Conservation (phyloP, 1,284 basidiomycete species). For the Boletus semigastroideus region DNA sequence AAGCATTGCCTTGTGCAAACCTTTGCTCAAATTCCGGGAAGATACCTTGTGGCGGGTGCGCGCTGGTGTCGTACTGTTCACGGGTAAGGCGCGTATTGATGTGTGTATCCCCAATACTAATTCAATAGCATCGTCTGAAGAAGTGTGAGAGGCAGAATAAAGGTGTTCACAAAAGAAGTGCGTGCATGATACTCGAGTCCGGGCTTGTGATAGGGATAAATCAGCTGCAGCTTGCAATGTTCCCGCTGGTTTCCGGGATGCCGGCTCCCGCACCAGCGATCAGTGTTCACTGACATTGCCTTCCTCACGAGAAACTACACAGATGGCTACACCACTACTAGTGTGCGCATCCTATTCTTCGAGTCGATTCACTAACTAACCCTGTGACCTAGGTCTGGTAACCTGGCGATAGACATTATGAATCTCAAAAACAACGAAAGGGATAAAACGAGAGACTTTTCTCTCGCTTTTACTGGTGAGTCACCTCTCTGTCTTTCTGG, state of each 20-base stretch:
- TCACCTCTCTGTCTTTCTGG: background rate
- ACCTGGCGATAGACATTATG: constrained; percentile 36
- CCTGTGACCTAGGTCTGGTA: constrained; percentile 5
- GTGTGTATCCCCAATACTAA: background rate
- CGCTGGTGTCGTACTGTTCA: constrained; percentile 41
- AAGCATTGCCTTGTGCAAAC: constrained; percentile 24
- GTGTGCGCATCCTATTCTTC: constrained; percentile 16
- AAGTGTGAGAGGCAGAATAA: constrained; percentile 23
- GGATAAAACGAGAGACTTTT: constrained; percentile 37
- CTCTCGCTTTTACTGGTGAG: constrained; percentile 36
- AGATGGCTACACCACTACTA: background rate
- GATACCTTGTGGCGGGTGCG: constrained; percentile 34
- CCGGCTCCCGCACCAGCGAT: background rate
- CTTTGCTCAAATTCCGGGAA: constrained; percentile 28
- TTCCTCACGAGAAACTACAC: background rate
- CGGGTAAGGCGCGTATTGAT: constrained; percentile 19
- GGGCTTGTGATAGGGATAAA: constrained; percentile 1
- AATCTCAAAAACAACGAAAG: constrained; percentile 40
- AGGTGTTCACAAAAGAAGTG: constrained; percentile 20
- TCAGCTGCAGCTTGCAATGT: constrained; percentile 18
- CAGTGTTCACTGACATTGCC: background rate
- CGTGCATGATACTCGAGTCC: background rate
- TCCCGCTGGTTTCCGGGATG: background rate
- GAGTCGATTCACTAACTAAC: background rate
- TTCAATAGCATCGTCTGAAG: constrained; percentile 6